Base-by-base conservation (phyloP, 495 filamentous ascomycete genomes). In the Podospora fimiseda region DNA sequence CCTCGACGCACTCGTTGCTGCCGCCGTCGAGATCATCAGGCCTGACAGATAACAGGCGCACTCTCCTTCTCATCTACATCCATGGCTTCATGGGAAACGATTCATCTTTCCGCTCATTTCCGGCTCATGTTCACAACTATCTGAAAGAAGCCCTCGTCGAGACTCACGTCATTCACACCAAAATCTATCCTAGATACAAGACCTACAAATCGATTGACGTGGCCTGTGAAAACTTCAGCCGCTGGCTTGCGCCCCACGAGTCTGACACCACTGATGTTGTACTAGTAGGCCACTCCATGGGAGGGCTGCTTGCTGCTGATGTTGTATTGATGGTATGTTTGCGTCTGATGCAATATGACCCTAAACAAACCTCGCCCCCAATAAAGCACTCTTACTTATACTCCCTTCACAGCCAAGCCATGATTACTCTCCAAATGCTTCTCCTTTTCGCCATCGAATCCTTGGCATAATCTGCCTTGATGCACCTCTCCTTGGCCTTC, bases 81-180 rank as follows among this genome's bases (percentile, higher is more conserved):
- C 90, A 95, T 70, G 92, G 92, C 40, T 96, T 96, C 72, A 88
- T 90, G 81, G 92, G 92, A 22, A 85, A 86, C 44, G 89, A 94
- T 68, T 84, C 84, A 14, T 91, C 86, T 56, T 97, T 97, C 60
- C 83, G 85, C 53, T 84, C 83, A 22, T 92, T 96, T 56, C 92
- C 92, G 1, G 85, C 84, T 4, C 90, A 97, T 68, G 78, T 96
- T 0, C 92, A 97, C 69, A 79, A 82, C 62, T 72, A 88, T 19
- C 71, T 95, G 27, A 83, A 83, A n/a, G 69, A 77, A 2, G 75
- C 81, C 0, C 64, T 96, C 44, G 69, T 70, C 38, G 82, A 89
- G 18, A 86, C 81, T 8, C 89, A 95, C 72, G 72, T 82, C 9
- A 82, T 97, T 0, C 89, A 94, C 68, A 86, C 90, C 15, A 93